Percentiles rank a stretch among this genome's conserved stretches.
Evolutionary conservation across 805 yeast genomes (phyloP).

Genomic region (Yamadazyma philogaea): DNA sequence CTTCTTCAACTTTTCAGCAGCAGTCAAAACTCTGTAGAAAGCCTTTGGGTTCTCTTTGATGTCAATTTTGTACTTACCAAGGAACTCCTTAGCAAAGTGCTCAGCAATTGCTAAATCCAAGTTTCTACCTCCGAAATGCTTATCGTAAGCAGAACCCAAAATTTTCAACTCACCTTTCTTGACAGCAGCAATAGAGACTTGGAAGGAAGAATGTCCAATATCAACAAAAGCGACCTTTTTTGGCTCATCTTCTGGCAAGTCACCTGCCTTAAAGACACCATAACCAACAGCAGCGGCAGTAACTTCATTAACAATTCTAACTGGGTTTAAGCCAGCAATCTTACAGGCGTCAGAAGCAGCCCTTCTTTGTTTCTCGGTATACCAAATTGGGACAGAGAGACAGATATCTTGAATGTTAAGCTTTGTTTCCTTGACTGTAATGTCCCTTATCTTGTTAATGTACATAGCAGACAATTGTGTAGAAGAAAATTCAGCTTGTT

Average conservation of each 20-base stretch:
- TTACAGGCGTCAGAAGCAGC: slow-evolving; percentile 93
- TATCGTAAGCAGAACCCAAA: slow-evolving; percentile 88
- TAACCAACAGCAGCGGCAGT: slow-evolving; percentile 99
- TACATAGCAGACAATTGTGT: slow-evolving; percentile 94
- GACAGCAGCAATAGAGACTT: slow-evolving; percentile 84
- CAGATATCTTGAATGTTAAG: slow-evolving; percentile 81
- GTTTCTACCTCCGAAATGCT: slow-evolving; percentile 98
- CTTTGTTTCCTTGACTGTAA: slow-evolving; percentile 78
- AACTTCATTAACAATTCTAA: slow-evolving; percentile 93
- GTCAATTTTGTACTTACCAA: slow-evolving; percentile 89
- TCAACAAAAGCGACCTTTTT: slow-evolving; percentile 91
- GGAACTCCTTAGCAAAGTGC: slow-evolving; percentile 91
- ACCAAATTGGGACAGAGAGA: slow-evolving; percentile 96
- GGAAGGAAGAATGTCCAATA: slow-evolving; percentile 94
- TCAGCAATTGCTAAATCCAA: slow-evolving; percentile 91
- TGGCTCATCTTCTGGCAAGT: slow-evolving; percentile 91
- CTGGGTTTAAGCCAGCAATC: slow-evolving; percentile 97
- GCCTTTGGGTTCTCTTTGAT: slow-evolving; percentile 91
- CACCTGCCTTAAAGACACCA: slow-evolving; percentile 93
- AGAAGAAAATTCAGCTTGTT: slow-evolving; percentile 74
- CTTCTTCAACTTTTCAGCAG: slow-evolving; percentile 92
- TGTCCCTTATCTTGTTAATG: slow-evolving; percentile 83
- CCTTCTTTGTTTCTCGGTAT: slow-evolving; percentile 93
- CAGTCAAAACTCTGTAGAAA: slow-evolving; percentile 84
- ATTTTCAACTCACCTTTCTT: slow-evolving; percentile 96